Conservation (phyloP, 139 green algal genomes). For the Haematococcus lacustris region DNA sequence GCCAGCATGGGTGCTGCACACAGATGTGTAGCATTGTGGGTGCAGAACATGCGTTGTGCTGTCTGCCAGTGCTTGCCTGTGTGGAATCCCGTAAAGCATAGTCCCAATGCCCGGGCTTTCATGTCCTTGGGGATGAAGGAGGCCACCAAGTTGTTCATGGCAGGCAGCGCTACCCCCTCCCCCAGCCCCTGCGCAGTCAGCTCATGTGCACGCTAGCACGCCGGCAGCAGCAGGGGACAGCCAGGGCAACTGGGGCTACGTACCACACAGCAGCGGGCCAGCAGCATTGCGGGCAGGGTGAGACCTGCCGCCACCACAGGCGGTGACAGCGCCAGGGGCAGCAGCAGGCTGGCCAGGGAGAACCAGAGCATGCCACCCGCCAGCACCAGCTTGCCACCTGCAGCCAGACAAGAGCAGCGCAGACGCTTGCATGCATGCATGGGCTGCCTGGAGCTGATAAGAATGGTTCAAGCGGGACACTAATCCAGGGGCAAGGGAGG, state of each 20-base stretch:
- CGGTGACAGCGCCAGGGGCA: constrained; percentile 48
- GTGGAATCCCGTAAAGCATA: constrained; percentile 77
- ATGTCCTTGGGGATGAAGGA: constrained; percentile 36
- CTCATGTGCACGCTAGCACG: too few species aligned
- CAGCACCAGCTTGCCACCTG: constrained; percentile 77
- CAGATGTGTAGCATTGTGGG: too few species aligned
- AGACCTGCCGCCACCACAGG: constrained; percentile 31
- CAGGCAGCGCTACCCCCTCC: constrained; percentile 87
- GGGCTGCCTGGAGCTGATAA: too few species aligned
- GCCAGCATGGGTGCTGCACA: too few species aligned
- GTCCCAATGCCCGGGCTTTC: constrained; percentile 60
- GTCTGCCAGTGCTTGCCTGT: too few species aligned
- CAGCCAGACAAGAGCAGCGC: too few species aligned
- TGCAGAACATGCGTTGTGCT: too few species aligned
- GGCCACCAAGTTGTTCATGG: constrained; percentile 91
- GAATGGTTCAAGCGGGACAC: too few species aligned
- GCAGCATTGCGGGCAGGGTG: constrained; percentile 57
- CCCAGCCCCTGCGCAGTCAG: constrained; percentile 66
- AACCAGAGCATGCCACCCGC: constrained; percentile 74
- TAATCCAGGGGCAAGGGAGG: too few species aligned
- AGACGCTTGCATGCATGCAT: too few species aligned
- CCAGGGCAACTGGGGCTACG: neutral
- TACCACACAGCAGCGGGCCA: constrained; percentile 52
- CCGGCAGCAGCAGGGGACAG: too few species aligned
- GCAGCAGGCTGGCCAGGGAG: constrained; percentile 66